A percentile compares a stretch with the other conserved stretches of the same genome.
Evolutionary conservation across 345 rosid genomes (phyloP).

Genomic region (Pistacia atlantica): DNA sequence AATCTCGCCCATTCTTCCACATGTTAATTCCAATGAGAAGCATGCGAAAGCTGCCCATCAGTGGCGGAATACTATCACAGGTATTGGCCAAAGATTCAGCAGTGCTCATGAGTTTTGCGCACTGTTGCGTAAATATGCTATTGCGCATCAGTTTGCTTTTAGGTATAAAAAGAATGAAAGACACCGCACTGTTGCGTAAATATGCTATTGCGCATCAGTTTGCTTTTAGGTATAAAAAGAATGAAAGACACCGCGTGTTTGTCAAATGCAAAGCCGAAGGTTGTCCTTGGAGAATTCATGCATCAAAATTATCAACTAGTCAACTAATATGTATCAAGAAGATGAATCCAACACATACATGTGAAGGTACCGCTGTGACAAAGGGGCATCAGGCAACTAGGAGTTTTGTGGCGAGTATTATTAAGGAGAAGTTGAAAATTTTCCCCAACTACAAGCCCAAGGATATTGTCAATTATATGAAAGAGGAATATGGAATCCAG

Average conservation of each 20-base stretch:
- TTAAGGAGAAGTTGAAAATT: slow-evolving; percentile 84
- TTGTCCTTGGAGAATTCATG: slow-evolving; percentile 97
- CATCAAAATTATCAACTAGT: slow-evolving; percentile 86
- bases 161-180: slow-evolving; percentile 74
- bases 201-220: slow-evolving; percentile 87
- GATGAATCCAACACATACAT: slow-evolving; percentile 40
- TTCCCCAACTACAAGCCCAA: slow-evolving; percentile 89
- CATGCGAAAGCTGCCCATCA: slow-evolving; percentile 75
- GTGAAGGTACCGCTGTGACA: slow-evolving; percentile 64
- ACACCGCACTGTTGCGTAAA: slow-evolving; percentile 72
- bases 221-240: slow-evolving; percentile 43
- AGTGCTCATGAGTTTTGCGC: slow-evolving; percentile 89
- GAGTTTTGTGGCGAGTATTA: slow-evolving; percentile 93
- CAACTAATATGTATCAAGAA: slow-evolving; percentile 90
- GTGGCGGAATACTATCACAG: slow-evolving; percentile 92
- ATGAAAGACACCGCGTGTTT: slow-evolving; percentile 91
- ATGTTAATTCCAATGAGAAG: slow-evolving; percentile 49
- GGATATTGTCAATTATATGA: slow-evolving; percentile 85
- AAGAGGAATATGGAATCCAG: slow-evolving; percentile 86
- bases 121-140: slow-evolving; percentile 76
- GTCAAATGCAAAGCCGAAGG: slow-evolving; percentile 96
- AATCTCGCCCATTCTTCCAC: slow-evolving; percentile 53
- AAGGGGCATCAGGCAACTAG: slow-evolving; percentile 87
- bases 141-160: slow-evolving; percentile 59
- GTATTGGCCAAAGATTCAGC: slow-evolving; percentile 87